A percentile compares a stretch with the other conserved stretches of the same genome.
Conservation (phyloP, 1,284 basidiomycete genomes). For the Schizophyllum amplum region DNA sequence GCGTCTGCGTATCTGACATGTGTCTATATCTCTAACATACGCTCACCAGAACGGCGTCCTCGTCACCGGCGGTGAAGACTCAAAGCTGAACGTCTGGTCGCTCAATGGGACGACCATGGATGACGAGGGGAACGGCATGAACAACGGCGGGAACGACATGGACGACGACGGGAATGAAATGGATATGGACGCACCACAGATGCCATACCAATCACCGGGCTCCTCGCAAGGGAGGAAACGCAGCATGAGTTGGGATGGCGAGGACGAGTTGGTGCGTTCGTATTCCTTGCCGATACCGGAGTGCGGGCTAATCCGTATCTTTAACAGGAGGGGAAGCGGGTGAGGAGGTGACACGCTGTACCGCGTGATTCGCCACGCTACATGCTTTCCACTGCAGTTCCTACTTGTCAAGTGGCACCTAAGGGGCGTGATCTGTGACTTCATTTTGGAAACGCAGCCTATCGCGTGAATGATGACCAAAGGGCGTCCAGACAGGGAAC, state of each 20-base stretch:
- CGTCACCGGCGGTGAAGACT: slow-evolving; percentile 58
- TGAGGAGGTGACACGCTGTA: background rate
- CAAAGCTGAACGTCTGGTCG: slow-evolving; percentile 45
- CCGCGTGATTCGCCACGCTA: no score
- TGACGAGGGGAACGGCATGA: background rate
- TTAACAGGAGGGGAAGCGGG: background rate
- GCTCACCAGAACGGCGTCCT: slow-evolving; percentile 33
- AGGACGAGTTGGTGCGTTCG: background rate
- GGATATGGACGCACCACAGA: no score
- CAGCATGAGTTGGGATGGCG: background rate
- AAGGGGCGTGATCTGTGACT: background rate
- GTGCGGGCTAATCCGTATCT: no score
- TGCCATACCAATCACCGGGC: no score
- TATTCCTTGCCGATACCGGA: background rate
- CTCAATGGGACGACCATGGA: background rate
- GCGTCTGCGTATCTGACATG: slow-evolving; percentile 5
- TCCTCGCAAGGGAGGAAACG: no score
- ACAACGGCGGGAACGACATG: background rate
- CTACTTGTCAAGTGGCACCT: background rate
- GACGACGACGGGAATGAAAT: no score
- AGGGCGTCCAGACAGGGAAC: no score
- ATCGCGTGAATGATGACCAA: no score
- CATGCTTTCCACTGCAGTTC: background rate
- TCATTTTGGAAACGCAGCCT: no score
- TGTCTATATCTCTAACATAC: background rate